Evolutionary conservation across 805 yeast genomes (phyloP), one percentile per base, ranked within the genome.

Genomic region (Limtongozyma cylindracea): DNA sequence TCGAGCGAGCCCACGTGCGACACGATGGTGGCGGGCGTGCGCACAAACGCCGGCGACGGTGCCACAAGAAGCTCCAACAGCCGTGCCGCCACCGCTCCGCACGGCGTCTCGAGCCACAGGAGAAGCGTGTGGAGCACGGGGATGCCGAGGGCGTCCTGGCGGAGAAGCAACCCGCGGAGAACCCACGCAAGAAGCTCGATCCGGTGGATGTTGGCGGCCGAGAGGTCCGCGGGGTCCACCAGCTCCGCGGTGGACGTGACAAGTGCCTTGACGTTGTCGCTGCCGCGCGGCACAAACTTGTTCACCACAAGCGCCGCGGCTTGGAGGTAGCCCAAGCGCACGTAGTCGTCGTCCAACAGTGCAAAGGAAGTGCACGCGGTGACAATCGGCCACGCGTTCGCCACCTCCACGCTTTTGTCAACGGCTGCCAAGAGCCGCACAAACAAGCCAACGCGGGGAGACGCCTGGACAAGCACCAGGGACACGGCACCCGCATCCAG

Each of bases 111-210:
- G n/a, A n/a, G n/a, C n/a, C n/a, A n/a, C n/a, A n/a, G n/a, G n/a
- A n/a, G n/a, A n/a, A n/a, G n/a, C n/a, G n/a, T n/a, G n/a, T n/a
- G n/a, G n/a, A n/a, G n/a, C 6, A 13, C 15, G 15, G 5, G 5
- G 5, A 6, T 5, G 15, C 15, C 15, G 15, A 5, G 5, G 15
- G 15, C 15, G 26, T 69, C 70, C 29, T 58, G 58, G 31, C 58
- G 63, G 38, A 76, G 36, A 1, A 74, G 35, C 22, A 74, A 47
- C 1, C 74, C 82, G 39, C 77, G 80, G 11, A 66, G 45, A 5
- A 68, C 41, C 93, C 93, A 80, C 3, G 69, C 47, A 8, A 53
- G 39, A 0, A 56, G 36, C 37, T 77, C 91, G 19, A 73, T 38
- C 5, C 31, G 22, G 8, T 22, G 20, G 6, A 6, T 9, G 9